A percentile compares a stretch with the other conserved stretches of the same genome.
Conservation (phyloP, 371 early-diverging fungal species). For the Gilbertella persicaria region DNA sequence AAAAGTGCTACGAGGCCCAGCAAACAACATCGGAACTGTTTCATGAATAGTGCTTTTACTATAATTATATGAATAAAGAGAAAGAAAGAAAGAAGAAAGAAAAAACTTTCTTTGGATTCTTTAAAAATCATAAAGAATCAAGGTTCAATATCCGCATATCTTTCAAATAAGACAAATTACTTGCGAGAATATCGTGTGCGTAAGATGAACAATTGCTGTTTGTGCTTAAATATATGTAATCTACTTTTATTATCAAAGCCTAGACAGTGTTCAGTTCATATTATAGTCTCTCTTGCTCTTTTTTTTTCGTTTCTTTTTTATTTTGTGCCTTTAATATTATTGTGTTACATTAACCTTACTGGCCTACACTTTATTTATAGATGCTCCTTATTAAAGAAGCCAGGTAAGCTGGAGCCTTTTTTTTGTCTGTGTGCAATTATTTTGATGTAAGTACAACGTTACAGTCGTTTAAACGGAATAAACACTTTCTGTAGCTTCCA, state of each 20-base stretch:
- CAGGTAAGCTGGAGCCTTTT: too few relatives aligned
- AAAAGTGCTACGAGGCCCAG: not conserved
- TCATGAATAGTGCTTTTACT: not conserved
- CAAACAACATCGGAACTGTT: not conserved
- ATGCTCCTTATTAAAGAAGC: too few relatives aligned
- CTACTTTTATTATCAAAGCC: too few relatives aligned
- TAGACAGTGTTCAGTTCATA: too few relatives aligned
- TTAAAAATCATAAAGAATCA: not conserved
- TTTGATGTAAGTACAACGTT: not conserved
- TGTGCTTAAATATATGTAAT: too few relatives aligned
- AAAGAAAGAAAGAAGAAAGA: not conserved
- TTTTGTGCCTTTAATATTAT: too few relatives aligned
- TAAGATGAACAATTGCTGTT: too few relatives aligned
- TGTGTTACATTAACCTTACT: too few relatives aligned
- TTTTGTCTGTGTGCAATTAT: not conserved
- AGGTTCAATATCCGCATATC: conserved; percentile 1
- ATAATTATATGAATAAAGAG: not conserved
- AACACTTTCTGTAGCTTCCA: not conserved
- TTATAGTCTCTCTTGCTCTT: too few relatives aligned
- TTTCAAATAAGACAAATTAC: not conserved
- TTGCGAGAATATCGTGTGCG: too few relatives aligned
- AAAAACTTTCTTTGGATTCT: not conserved
- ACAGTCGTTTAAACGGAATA: not conserved
- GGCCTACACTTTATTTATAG: too few relatives aligned
- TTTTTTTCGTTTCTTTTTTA: too few relatives aligned